Evolutionary conservation across 179 eudicot species (phyloP).

Genomic region (Silene noctiflora): DNA sequence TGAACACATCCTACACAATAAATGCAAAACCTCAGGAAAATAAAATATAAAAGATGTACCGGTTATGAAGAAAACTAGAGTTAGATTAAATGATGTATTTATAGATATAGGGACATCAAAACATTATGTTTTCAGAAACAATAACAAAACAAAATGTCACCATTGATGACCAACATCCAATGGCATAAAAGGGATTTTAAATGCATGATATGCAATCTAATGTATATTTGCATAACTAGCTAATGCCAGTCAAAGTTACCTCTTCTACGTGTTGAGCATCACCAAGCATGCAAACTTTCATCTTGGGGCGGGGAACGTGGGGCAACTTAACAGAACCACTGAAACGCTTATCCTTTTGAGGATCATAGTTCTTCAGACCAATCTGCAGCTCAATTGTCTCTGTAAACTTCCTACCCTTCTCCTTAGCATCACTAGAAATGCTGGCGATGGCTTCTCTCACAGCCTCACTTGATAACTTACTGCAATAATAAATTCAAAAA

Average conservation of each 20-base stretch:
- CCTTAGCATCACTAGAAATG: conserved; percentile 41
- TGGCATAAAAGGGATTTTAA: neutral
- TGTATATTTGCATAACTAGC: neutral
- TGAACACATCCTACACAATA: no score
- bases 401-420: conserved; percentile 65
- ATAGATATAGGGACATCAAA: no score
- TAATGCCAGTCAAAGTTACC: conserved; percentile 34
- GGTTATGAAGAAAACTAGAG: no score
- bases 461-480: conserved; percentile 84
- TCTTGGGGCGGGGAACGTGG: conserved; percentile 89
- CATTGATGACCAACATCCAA: neutral
- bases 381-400: conserved; percentile 95
- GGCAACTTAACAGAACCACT: conserved; percentile 94
- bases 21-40: no score
- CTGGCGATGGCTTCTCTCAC: conserved; percentile 64
- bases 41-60: no score
- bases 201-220: no score
- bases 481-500: conserved; percentile 19
- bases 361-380: conserved; percentile 90
- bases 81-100: no score
- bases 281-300: conserved; percentile 97
- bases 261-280: conserved; percentile 97
- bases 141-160: no score
- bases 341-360: conserved; percentile 98
- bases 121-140: no score